phyloP scores from a whole-genome alignment of 2,329 filamentous ascomycete species.

The Aspergillus sp. region DNA sequence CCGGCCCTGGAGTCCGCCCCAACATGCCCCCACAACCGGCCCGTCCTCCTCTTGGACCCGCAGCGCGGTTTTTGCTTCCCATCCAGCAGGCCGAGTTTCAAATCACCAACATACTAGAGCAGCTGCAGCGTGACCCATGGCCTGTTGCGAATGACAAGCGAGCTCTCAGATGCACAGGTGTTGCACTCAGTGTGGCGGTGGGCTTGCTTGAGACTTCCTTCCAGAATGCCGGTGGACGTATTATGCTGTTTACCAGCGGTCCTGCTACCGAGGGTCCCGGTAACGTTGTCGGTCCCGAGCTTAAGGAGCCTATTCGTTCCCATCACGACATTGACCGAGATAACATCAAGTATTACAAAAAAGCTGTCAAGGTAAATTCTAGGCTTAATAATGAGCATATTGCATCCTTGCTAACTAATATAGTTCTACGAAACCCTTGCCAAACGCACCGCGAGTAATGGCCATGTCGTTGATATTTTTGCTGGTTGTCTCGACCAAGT shows the following conservation, averaged over 20 bases:
- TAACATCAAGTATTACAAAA: slow-evolving; percentile 99
- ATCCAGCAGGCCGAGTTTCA: slow-evolving; percentile 96
- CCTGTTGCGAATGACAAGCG: slow-evolving; percentile 90
- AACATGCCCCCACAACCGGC: slow-evolving; percentile 64
- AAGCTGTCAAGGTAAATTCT: slow-evolving; percentile 74
- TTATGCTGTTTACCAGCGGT: slow-evolving; percentile 96
- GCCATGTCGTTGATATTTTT: slow-evolving; percentile 95
- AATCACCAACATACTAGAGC: slow-evolving; percentile 89
- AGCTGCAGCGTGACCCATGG: slow-evolving; percentile 95
- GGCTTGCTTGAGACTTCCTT: slow-evolving; percentile 90
- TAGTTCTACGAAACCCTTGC: slow-evolving; percentile 92
- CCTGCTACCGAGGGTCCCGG: slow-evolving; percentile 93
- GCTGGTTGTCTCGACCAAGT: slow-evolving; percentile 96
- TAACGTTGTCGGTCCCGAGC: slow-evolving; percentile 90
- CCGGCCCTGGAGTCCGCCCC: slow-evolving; percentile 64
- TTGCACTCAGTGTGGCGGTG: slow-evolving; percentile 90
- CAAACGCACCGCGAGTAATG: slow-evolving; percentile 90
- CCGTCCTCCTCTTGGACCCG: slow-evolving; percentile 66
- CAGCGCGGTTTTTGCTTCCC: slow-evolving; percentile 82
- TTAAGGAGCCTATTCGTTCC: slow-evolving; percentile 92
- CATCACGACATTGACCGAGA: slow-evolving; percentile 98
- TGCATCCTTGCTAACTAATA: slow-evolving; percentile 12
- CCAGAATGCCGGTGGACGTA: slow-evolving; percentile 85
- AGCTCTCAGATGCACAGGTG: slow-evolving; percentile 83
- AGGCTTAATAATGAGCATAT: neutral